Evolutionary conservation across 208 protist species (phyloP).

Genomic region (Naegleria fowleri): DNA sequence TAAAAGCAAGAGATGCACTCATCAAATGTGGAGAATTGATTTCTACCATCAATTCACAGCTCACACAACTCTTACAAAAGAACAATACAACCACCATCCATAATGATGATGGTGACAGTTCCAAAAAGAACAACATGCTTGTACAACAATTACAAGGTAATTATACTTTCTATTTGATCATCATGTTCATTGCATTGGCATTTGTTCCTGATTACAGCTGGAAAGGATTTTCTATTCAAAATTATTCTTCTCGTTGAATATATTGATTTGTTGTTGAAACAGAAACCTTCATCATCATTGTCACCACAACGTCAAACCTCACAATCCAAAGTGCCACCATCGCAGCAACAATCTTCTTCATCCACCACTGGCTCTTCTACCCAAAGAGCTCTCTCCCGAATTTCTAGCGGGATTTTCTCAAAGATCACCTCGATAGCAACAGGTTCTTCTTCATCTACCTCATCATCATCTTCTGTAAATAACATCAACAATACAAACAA

Average conservation of each 20-base stretch:
- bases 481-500: background rate
- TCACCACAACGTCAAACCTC: background rate
- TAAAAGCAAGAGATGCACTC: background rate
- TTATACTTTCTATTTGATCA: background rate
- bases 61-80: background rate
- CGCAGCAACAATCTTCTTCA: background rate
- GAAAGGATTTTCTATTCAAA: background rate
- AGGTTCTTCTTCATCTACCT: too few species aligned
- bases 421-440: background rate
- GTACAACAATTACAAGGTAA: background rate
- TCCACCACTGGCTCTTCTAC: background rate
- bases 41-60: background rate
- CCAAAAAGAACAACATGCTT: background rate
- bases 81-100: background rate
- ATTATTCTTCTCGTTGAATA: background rate
- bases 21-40: background rate
- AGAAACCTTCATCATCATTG: too few species aligned
- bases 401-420: background rate
- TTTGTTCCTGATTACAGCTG: background rate
- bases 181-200: too few species aligned
- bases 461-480: background rate
- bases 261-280: background rate
- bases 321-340: background rate
- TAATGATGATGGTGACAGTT: background rate
- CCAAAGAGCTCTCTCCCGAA: background rate